Percentiles rank a stretch among this genome's conserved stretches.
Evolutionary conservation across 306 rosid species (phyloP).

Genomic region (Alnus rubra): DNA sequence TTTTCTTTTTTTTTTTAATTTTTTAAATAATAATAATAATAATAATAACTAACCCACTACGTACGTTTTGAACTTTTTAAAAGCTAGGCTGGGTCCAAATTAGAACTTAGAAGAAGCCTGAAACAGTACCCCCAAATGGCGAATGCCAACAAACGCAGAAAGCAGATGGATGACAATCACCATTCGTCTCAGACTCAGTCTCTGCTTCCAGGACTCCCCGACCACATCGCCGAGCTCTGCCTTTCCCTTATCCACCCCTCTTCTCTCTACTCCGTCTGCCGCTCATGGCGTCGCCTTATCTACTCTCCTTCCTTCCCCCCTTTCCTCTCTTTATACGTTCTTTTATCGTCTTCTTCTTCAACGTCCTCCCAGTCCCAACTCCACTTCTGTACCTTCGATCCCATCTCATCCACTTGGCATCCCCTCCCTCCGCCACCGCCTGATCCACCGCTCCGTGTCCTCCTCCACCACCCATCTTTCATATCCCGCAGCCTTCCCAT

Average conservation of each 20-base stretch:
- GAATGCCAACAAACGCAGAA: slow-evolving; percentile 25
- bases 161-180: neutral
- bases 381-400: slow-evolving; percentile 55
- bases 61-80: too few species aligned
- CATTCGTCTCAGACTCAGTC: neutral
- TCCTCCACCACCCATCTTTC: slow-evolving; percentile 82
- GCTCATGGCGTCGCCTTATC: slow-evolving; percentile 73
- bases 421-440: slow-evolving; percentile 51
- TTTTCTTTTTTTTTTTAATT: too few species aligned
- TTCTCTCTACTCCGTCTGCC: slow-evolving; percentile 51
- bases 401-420: slow-evolving; percentile 54
- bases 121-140: too few species aligned
- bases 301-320: slow-evolving; percentile 77
- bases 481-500: slow-evolving; percentile 69
- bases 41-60: too few species aligned
- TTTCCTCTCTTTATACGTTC: slow-evolving; percentile 63
- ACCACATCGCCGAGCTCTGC: slow-evolving; percentile 68
- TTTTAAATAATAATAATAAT: too few species aligned
- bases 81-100: too few species aligned
- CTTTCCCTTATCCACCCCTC: slow-evolving; percentile 51
- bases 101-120: too few species aligned
- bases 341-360: slow-evolving; percentile 29
- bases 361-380: too few species aligned
- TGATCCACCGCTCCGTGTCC: slow-evolving; percentile 43
- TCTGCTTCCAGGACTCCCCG: slow-evolving; percentile 72